These are phyloP conservation scores for Pseudodiploospora longispora DNA, from an alignment of 2,329 filamentous ascomycete species.

Conservation along the genomic window DNA sequence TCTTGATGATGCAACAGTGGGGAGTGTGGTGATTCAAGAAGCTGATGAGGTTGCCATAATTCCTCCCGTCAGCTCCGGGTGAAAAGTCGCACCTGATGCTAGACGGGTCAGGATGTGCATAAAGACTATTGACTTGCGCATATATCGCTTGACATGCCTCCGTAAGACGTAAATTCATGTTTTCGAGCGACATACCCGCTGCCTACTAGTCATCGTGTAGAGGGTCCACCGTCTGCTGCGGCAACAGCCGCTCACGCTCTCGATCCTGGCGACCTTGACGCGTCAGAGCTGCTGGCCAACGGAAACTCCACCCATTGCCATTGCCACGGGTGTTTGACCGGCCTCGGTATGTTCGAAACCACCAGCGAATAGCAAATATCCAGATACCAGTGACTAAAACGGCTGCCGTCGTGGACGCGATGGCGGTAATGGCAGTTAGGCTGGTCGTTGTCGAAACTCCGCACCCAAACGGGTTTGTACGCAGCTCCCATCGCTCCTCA, in stretches of 20 bases:
- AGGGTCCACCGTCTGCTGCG: conserved; percentile 2
- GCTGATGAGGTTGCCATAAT: conserved; percentile 84
- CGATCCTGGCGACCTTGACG: conserved; percentile 11
- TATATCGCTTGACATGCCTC: background rate
- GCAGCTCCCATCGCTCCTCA: conserved; percentile 32
- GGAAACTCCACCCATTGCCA: conserved; percentile 10
- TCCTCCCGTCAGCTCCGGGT: conserved; percentile 81
- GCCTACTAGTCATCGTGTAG: background rate
- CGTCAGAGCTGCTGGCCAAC: conserved; percentile 9
- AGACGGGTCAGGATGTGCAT: background rate
- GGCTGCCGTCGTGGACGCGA: conserved; percentile 20
- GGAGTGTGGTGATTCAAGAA: conserved; percentile 47
- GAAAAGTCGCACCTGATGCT: conserved; percentile 15
- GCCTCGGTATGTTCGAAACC: conserved; percentile 9
- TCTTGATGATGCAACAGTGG: conserved; percentile 30
- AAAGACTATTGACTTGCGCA: background rate
- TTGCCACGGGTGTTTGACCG: conserved; percentile 13
- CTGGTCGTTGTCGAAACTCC: conserved; percentile 27
- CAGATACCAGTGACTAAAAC: conserved; percentile 15
- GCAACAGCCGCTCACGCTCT: conserved; percentile 23
- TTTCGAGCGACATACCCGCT: background rate
- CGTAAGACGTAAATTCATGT: background rate
- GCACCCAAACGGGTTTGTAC: conserved; percentile 28
- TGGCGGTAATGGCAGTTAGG: conserved; percentile 19
- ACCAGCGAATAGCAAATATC: conserved; percentile 9